Percentiles rank a stretch among this genome's conserved stretches.
These are phyloP conservation scores for Suillus cothurnatus DNA, from an alignment of 768 basidiomycete species.

Conservation along the genomic window DNA sequence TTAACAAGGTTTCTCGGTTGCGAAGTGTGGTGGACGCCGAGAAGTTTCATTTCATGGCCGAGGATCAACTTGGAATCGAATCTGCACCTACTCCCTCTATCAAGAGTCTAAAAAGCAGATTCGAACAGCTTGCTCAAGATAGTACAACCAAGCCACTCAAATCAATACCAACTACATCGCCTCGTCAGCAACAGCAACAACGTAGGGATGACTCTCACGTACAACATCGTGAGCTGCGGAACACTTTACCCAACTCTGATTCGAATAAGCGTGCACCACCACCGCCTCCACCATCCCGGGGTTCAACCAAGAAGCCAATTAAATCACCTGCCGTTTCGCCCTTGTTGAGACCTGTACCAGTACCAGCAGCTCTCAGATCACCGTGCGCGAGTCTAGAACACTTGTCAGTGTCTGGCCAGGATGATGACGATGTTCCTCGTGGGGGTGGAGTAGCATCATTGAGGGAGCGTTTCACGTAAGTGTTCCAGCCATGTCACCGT, in stretches of 20 bases:
- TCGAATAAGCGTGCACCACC: constrained; percentile 59
- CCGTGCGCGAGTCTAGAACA: constrained; percentile 25
- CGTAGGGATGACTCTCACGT: constrained; percentile 1
- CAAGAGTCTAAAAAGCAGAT: constrained; percentile 67
- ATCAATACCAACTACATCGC: constrained; percentile 13
- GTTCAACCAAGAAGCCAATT: constrained; percentile 33
- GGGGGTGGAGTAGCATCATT: constrained; percentile 3
- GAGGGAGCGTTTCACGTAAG: constrained; percentile 8
- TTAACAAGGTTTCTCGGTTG: not conserved
- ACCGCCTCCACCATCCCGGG: constrained; percentile 58
- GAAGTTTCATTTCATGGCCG: constrained; percentile 9
- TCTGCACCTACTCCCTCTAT: constrained; percentile 62
- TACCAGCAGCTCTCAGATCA: constrained; percentile 32
- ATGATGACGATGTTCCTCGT: constrained; percentile 17
- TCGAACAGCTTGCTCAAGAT: constrained; percentile 64
- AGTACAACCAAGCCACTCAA: constrained; percentile 25
- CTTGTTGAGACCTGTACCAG: constrained; percentile 52
- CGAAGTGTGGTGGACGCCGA: not conserved
- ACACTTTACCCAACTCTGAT: constrained; percentile 58
- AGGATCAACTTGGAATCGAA: constrained; percentile 43
- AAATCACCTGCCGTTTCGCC: constrained; percentile 49
- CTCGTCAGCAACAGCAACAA: not conserved
- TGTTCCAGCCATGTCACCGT: not conserved
- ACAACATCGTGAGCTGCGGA: constrained; percentile 40
- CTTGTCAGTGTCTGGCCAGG: constrained; percentile 12